These are phyloP conservation scores for Puccinellia tenuiflora DNA, from an alignment of 176 grass and related monocot genomes.

Conservation along the genomic window DNA sequence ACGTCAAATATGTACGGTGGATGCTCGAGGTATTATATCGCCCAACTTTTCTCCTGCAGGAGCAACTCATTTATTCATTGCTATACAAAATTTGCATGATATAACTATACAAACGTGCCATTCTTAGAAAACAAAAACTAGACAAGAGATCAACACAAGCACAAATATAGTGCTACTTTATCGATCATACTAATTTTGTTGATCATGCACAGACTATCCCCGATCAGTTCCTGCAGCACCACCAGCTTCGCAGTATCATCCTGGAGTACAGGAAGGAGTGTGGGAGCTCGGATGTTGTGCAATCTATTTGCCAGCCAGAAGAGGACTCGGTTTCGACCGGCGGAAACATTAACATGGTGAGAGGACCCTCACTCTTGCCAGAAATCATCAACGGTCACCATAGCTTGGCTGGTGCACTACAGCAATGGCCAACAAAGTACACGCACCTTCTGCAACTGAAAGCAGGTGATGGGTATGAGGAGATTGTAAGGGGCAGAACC, in stretches of 20 bases:
- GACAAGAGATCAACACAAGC: neutral
- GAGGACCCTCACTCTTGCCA: constrained; percentile 28
- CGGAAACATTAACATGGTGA: constrained; percentile 33
- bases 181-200: neutral
- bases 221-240: constrained; percentile 38
- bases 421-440: constrained; percentile 50
- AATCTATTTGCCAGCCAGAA: constrained; percentile 53
- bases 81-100: neutral
- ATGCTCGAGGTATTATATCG: constrained; percentile 51
- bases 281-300: constrained; percentile 49
- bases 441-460: constrained; percentile 55
- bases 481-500: constrained; percentile 63
- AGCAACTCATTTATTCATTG: neutral
- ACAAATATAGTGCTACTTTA: neutral
- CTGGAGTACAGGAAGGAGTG: constrained; percentile 60
- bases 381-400: constrained; percentile 38
- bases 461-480: constrained; percentile 29
- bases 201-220: constrained; percentile 35
- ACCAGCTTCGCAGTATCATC: constrained; percentile 40
- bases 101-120: neutral
- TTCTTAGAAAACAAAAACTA: neutral
- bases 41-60: neutral
- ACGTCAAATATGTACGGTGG: constrained; percentile 69
- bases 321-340: constrained; percentile 2
- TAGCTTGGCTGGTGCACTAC: constrained; percentile 28